A percentile compares a stretch with the other conserved stretches of the same genome.
These are phyloP conservation scores for Dionaea muscipula DNA, from an alignment of 179 eudicot species.

Conservation along the genomic window DNA sequence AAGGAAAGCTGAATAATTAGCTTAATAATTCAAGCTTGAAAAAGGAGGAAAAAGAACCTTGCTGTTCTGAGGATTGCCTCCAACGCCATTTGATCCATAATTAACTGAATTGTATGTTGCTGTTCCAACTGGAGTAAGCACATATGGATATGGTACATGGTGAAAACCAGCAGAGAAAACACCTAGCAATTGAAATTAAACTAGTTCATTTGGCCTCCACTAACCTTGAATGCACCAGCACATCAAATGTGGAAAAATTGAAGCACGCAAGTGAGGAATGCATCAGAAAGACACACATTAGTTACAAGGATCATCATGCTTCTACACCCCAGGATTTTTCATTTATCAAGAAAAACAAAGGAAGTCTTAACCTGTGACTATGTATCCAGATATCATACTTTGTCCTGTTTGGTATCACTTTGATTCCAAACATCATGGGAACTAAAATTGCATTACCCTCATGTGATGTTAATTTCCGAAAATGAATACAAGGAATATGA, in stretches of 20 bases:
- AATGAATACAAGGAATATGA: too few species aligned
- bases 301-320: too few species aligned
- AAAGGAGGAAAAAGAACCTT: constrained; percentile 34
- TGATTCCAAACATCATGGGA: too few species aligned
- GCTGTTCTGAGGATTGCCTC: constrained; percentile 49
- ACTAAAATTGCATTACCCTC: too few species aligned
- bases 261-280: not conserved
- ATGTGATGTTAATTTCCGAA: too few species aligned
- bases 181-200: constrained; percentile 35
- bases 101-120: constrained; percentile 40
- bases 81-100: constrained; percentile 57
- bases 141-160: constrained; percentile 31
- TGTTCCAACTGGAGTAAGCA: constrained; percentile 43
- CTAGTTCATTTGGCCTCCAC: constrained; percentile 17
- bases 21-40: not conserved
- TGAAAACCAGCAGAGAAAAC: constrained; percentile 43
- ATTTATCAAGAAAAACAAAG: too few species aligned
- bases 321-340: too few species aligned
- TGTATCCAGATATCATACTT: too few species aligned
- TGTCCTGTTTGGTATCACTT: too few species aligned
- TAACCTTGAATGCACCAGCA: not conserved
- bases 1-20: not conserved
- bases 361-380: too few species aligned
- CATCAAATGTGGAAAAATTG: not conserved
- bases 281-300: too few species aligned